These are phyloP conservation scores for Wallacemonas sp. DNA, from an alignment of 208 protist genomes.

Conservation along the genomic window DNA sequence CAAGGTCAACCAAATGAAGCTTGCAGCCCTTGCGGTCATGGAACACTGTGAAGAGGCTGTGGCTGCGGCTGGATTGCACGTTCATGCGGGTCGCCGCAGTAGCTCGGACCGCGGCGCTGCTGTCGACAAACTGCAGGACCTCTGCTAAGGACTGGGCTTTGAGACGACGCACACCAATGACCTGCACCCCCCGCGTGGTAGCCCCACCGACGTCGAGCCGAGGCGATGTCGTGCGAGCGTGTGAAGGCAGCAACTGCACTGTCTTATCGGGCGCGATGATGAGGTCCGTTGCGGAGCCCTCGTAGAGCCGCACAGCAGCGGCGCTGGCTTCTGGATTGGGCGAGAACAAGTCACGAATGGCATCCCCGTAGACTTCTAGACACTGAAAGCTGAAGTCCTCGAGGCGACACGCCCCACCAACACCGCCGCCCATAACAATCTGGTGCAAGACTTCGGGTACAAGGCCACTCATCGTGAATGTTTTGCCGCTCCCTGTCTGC, in stretches of 20 bases:
- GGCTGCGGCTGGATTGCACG: constrained; percentile 81
- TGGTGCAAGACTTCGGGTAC: constrained; percentile 77
- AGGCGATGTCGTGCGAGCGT: not conserved
- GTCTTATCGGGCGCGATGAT: constrained; percentile 1
- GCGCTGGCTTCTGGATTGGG: constrained; percentile 28
- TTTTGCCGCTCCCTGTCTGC: constrained; percentile 95
- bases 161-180: constrained; percentile 61
- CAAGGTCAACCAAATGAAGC: constrained; percentile 94
- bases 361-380: constrained; percentile 95
- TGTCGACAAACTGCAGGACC: constrained; percentile 68
- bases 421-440: constrained; percentile 62
- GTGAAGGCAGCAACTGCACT: not conserved
- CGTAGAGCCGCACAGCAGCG: constrained; percentile 45
- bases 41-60: constrained; percentile 93
- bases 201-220: not conserved
- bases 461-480: constrained; percentile 87
- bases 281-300: constrained; percentile 19
- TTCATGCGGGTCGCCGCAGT: constrained; percentile 93
- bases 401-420: constrained; percentile 34
- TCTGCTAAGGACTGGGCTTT: constrained; percentile 55
- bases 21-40: constrained; percentile 61
- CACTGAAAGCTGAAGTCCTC: constrained; percentile 75
- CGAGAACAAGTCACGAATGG: constrained; percentile 87
- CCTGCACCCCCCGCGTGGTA: constrained; percentile 15
- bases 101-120: constrained; percentile 71